phyloP scores from a whole-genome alignment of 208 protist genomes.

The Wallacemonas collosoma region DNA sequence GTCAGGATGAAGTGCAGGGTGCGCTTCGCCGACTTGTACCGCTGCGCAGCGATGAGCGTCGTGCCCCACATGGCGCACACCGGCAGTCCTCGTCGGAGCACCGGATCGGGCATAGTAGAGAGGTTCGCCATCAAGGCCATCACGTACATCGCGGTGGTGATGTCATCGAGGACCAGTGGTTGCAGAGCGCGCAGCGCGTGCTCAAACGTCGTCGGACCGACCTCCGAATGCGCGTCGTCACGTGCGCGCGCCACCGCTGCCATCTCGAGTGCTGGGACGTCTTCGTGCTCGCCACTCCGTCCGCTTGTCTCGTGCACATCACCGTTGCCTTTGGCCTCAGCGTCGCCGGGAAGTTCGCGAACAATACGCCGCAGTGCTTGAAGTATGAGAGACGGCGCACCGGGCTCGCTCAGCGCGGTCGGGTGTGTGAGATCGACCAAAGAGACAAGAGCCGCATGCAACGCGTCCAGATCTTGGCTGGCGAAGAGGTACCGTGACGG shows the following conservation, averaged over 20 bases:
- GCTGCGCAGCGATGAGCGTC: slow-evolving; percentile 21
- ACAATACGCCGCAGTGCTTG: slow-evolving; percentile 20
- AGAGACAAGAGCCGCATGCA: slow-evolving; percentile 16
- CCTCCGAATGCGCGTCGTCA: no score
- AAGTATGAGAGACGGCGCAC: neutral
- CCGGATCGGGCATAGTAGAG: slow-evolving; percentile 16
- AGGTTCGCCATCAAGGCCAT: slow-evolving; percentile 36
- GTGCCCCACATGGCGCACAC: slow-evolving; percentile 19
- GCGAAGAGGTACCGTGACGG: slow-evolving; percentile 1
- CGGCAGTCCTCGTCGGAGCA: slow-evolving; percentile 9
- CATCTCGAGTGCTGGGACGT: neutral
- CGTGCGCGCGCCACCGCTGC: no score
- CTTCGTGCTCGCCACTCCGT: neutral
- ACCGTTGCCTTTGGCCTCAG: neutral
- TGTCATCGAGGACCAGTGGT: slow-evolving; percentile 25
- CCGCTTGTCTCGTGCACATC: neutral
- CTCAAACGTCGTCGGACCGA: slow-evolving; percentile 20
- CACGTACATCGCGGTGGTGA: slow-evolving; percentile 28
- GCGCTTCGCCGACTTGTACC: slow-evolving; percentile 25
- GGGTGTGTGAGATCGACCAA: slow-evolving; percentile 23
- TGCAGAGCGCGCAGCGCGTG: slow-evolving; percentile 17
- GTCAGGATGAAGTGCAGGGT: slow-evolving; percentile 34
- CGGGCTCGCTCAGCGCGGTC: neutral
- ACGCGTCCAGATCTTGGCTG: slow-evolving; percentile 15
- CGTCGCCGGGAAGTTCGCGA: neutral